Base-by-base conservation (phyloP, 202 grass and related monocot genomes). In the Zizania palustris region DNA sequence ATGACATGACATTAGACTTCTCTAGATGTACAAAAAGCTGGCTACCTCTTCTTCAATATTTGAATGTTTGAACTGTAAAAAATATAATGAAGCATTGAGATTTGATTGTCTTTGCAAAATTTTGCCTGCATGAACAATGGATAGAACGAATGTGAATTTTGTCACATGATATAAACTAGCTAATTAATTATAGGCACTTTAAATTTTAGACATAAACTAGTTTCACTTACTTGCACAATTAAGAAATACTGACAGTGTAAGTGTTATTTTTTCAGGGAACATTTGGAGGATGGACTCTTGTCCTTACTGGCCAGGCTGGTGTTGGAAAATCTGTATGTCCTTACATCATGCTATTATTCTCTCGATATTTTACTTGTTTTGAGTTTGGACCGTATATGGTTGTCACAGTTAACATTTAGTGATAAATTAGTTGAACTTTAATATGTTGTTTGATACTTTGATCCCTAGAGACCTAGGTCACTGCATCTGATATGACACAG, bases 291-390 rank as follows among this genome's bases (percentile, higher is more conserved):
- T 84, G 84, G 81, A 84, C 71, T 83, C 93, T 93, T 81, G 81
- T 93, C 82, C 86, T 97, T 72, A 93, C 88, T 84, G 91, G 93
- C n/a, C 84, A 93, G 71, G 81, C 88, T 88, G 93, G 93, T 76
- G 86, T 90, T 42, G 88, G 93, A 85, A 97, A 97, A 97, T 91
- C 91, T 58, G 93, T 97, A 91, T 60, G 86, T 54, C 54, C 36
- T 74, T 49, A 46, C 41, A 63, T 75, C 4, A 34, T 51, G 61
- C 13, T 82, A 58, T 67, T 68, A 49, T 46, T 55, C 7, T 77
- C 44, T 64, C 22, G 60, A 54, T 66, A 53, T 82, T 55, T 85
- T 40, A 64, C 38, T 20, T 19, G 22, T 21, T 58, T 55, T 12
- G 15, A 67, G 71, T 68, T 76, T 70, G 63, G 37, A 60, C 13